Percentiles rank a stretch among this genome's conserved stretches.
Conservation (phyloP, 2,329 filamentous ascomycete genomes). For the Colletotrichum navitas region DNA sequence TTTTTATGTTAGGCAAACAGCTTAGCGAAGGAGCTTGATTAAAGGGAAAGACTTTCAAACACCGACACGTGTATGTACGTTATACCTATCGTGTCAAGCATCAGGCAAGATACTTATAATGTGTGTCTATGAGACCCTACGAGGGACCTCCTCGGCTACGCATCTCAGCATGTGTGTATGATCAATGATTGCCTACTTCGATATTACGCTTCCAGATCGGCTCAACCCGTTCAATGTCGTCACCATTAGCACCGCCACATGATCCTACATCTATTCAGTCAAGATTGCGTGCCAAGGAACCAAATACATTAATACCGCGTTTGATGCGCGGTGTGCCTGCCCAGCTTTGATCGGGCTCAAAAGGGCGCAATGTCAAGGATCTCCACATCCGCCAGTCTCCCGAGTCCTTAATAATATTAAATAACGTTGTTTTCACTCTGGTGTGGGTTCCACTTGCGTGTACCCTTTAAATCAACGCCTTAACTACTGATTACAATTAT, state of each 20-base stretch:
- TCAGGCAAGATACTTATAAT: too few relatives aligned
- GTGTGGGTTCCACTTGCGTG: background rate
- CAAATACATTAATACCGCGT: background rate
- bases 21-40: background rate
- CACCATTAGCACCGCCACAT: background rate
- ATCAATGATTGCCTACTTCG: background rate
- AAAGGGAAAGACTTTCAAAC: background rate
- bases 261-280: background rate
- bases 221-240: background rate
- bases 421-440: too few relatives aligned
- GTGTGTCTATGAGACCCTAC: background rate
- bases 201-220: background rate
- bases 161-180: background rate
- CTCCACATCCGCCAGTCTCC: background rate
- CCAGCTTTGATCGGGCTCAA: background rate
- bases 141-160: background rate
- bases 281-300: background rate
- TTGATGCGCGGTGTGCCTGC: background rate
- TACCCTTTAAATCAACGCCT: background rate
- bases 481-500: background rate
- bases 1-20: background rate
- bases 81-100: background rate
- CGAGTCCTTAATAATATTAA: background rate
- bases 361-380: background rate
- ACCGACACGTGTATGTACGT: background rate